A percentile compares a stretch with the other conserved stretches of the same genome.
Conservation (phyloP, 148 eudicot genomes). For the Camellia lanceoleosa region DNA sequence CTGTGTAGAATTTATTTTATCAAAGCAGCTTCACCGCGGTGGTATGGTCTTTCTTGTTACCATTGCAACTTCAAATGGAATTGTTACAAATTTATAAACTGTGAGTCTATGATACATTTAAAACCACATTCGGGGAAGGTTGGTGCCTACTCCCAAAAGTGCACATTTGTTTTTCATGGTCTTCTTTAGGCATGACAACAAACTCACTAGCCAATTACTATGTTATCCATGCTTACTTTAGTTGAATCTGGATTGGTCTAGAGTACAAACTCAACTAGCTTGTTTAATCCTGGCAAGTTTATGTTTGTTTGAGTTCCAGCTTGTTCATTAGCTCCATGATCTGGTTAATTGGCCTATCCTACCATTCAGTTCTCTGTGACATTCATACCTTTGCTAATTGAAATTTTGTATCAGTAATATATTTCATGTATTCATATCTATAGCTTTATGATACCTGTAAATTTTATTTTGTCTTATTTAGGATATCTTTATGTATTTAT, state of each 20-base stretch:
- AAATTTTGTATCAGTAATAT: neutral
- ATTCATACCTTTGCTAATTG: neutral
- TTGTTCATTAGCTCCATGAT: neutral
- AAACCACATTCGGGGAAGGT: neutral
- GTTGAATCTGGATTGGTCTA: neutral
- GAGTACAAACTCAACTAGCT: neutral
- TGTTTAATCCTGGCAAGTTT: neutral
- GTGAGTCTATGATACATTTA: neutral
- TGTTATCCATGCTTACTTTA: neutral
- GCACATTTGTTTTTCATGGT: neutral
- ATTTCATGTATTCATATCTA: neutral
- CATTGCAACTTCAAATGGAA: neutral
- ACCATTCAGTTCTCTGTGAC: neutral
- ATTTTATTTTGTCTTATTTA: neutral
- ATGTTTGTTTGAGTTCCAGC: neutral
- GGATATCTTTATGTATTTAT: neutral
- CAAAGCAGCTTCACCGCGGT: slow-evolving; percentile 54
- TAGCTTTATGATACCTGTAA: neutral
- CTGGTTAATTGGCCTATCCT: neutral
- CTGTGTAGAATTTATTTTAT: slow-evolving; percentile 74
- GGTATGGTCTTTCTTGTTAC: slow-evolving; percentile 37
- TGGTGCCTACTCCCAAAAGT: neutral
- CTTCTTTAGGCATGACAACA: neutral
- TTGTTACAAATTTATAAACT: neutral
- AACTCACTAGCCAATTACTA: neutral